Base-by-base conservation (phyloP, 257 asterid genomes). In the Solanum dulcamara region DNA sequence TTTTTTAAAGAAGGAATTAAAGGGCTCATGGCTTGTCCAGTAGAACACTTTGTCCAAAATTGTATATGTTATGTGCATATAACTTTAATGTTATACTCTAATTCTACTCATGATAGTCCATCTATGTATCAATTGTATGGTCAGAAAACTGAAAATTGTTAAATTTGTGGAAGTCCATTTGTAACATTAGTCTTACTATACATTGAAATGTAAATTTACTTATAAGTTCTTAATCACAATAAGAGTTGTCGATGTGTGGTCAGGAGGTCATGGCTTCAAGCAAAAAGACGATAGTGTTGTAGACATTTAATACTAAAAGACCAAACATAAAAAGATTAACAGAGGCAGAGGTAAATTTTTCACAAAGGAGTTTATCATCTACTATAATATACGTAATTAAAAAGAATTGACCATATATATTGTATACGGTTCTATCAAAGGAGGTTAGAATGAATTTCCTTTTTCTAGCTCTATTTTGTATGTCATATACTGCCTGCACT, bases 211-310 rank as follows among this genome's bases (percentile, higher is more conserved):
- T 46, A 77, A 42, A 42, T 26, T 44, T 46, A 6, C 2, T 42
- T 14, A 1, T 26, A n/a, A n/a, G 40, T 46, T 46, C 7, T 0
- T 26, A 74, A 74, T 40, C 1, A 11, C 4, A 70, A 13, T 10
- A 10, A 72, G 53, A 42, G 81, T 74, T n/a, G n/a, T 74, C 7
- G 4, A 3, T 0, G 22, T 40, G 37, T n/a, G 55, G 1, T 0
- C 1, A n/a, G 38, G 1, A 74, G 11, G 20, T 38, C 2, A n/a
- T 0, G 5, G 1, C 2, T 72, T 72, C 0, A 70, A 18, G 48
- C 0, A 33, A 0, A 30, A 32, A 32, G 14, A n/a, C 0, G 1
- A n/a, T n/a, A n/a, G n/a, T n/a, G 15, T 1, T 7, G 4, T n/a
- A 33, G 33, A 38, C 6, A 11, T 71, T 71, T 67, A 62, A 62